These are phyloP conservation scores for Saccharomycopsis malanga DNA, from an alignment of 805 yeast species.

Conservation along the genomic window DNA sequence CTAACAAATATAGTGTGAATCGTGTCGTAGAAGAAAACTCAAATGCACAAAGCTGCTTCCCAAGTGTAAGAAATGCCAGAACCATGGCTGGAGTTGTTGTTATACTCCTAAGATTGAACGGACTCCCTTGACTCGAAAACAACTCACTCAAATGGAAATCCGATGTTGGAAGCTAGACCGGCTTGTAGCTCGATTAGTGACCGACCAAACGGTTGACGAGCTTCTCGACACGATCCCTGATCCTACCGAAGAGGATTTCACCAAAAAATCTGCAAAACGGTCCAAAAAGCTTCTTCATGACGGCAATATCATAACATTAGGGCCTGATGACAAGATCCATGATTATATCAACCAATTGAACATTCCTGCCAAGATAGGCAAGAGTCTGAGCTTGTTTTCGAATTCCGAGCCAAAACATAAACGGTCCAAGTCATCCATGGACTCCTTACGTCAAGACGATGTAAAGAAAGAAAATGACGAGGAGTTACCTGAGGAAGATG, in stretches of 20 bases:
- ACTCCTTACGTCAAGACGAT: not conserved
- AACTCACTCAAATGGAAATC: constrained; percentile 68
- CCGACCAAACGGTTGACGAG: constrained; percentile 40
- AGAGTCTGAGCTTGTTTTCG: not conserved
- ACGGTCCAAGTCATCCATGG: not conserved
- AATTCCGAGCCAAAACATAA: not conserved
- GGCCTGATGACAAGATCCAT: constrained; percentile 17
- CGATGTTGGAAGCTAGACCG: constrained; percentile 42
- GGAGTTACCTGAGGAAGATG: constrained; percentile 47
- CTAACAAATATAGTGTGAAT: constrained; percentile 47
- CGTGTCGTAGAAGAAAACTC: constrained; percentile 73
- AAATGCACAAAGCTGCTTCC: constrained; percentile 78
- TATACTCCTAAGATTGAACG: constrained; percentile 75
- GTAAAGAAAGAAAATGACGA: constrained; percentile 37
- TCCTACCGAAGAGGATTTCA: constrained; percentile 17
- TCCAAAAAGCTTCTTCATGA: constrained; percentile 15
- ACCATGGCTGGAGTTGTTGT: constrained; percentile 65
- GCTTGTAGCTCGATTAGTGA: constrained; percentile 37
- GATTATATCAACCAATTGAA: constrained; percentile 14
- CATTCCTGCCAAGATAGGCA: constrained; percentile 8
- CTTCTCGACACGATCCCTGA: constrained; percentile 24
- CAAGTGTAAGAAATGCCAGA: constrained; percentile 64
- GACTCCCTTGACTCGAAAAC: constrained; percentile 76
- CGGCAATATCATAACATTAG: constrained; percentile 16
- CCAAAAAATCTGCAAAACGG: constrained; percentile 12